Percentiles rank a stretch among this genome's conserved stretches.
phyloP scores from a whole-genome alignment of 140 eudicot species.

The Oenanthe javanica region DNA sequence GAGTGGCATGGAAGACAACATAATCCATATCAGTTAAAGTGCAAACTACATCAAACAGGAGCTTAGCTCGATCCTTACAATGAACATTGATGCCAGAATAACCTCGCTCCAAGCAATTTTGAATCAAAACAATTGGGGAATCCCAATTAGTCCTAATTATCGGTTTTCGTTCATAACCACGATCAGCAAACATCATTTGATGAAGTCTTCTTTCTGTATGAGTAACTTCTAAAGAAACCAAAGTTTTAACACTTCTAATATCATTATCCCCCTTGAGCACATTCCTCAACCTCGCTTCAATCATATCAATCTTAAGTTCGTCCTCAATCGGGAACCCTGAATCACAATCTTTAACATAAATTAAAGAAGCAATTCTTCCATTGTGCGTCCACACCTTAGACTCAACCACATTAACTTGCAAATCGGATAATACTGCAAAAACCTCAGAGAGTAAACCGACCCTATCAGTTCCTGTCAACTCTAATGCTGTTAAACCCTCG shows the following conservation, averaged over 20 bases:
- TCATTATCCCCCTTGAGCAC: conserved; percentile 66
- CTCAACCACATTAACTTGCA: conserved; percentile 53
- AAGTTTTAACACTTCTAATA: conserved; percentile 49
- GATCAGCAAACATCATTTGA: conserved; percentile 63
- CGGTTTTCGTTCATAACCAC: conserved; percentile 46
- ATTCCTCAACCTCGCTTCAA: conserved; percentile 39
- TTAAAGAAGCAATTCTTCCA: conserved; percentile 59
- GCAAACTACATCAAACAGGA: conserved; percentile 60
- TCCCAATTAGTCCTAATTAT: conserved; percentile 16
- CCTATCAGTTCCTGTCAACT: conserved; percentile 54
- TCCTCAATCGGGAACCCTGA: conserved; percentile 44
- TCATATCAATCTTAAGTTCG: conserved; percentile 25
- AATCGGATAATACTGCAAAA: conserved; percentile 44
- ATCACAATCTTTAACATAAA: conserved; percentile 42
- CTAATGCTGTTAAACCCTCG: conserved; percentile 52
- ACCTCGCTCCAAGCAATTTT: conserved; percentile 45
- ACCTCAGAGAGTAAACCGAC: conserved; percentile 56
- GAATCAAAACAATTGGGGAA: conserved; percentile 37
- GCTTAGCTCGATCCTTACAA: conserved; percentile 55
- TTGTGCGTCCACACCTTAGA: conserved; percentile 73
- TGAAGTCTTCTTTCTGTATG: conserved; percentile 74
- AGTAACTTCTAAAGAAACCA: conserved; percentile 40
- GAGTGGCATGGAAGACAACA: conserved; percentile 40
- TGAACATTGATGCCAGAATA: conserved; percentile 52
- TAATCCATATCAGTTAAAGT: conserved; percentile 35